Base-by-base conservation (phyloP, 225 moss, liverwort and hornwort genomes). In the Physcomitrium patens region DNA sequence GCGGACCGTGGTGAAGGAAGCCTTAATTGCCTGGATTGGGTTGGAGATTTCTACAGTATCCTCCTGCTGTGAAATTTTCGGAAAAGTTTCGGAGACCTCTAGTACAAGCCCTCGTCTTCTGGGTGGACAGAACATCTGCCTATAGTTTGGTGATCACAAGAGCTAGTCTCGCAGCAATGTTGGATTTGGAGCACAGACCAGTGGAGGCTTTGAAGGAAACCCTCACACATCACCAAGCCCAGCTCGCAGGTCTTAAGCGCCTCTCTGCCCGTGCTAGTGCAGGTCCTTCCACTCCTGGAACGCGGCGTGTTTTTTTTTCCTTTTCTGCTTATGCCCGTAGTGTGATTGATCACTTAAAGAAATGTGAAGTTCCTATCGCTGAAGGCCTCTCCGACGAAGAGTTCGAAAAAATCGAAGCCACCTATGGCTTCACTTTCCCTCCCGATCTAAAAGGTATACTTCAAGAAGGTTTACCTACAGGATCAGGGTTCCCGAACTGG, bases 291-390 rank as follows among this genome's bases (percentile, higher is more conserved):
- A 85, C 90, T 60, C 86, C 86, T 15, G 94, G 90, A 46, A 89
- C 92, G n/a, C 89, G 92, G 22, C 79, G 89, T 22, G 94, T 92
- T 7, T 94, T 82, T 76, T 91, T 96, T 76, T 96, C 96, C 14
- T 96, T 96, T 75, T 90, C 92, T 53, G 94, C 96, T 1, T 96
- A 92, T 63, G 96, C 96, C 26, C 89, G 96, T 42, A 92, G 90
- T 63, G 92, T 89, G 37, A 90, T 96, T 28, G 94, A 94, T 12
- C 94, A 92, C 63, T 74, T 96, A 75, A 87, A 82, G 76, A 86
- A 78, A 58, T 88, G 85, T 72, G 78, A 87, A 43, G 92, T 96
- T 14, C 85, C 89, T 3, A 89, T 96, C 3, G 86, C 90, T 31
- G 91, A 91, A 61, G 96, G 96, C 4, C 92, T 96, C 12, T 81